Evolutionary conservation across 2,329 filamentous ascomycete species (phyloP).

Genomic region (Pseudogymnoascus sp.): DNA sequence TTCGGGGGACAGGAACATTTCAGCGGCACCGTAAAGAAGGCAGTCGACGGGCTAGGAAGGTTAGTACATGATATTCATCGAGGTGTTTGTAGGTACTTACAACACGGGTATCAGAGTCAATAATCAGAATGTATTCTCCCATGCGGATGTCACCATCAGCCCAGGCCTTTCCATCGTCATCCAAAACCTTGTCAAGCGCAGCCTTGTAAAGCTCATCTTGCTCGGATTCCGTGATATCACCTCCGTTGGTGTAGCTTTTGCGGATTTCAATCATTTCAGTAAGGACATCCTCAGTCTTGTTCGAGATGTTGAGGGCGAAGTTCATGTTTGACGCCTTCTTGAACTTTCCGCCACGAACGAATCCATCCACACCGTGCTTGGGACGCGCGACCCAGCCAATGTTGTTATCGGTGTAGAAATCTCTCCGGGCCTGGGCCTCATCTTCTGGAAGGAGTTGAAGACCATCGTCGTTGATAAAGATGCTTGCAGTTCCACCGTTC

Average conservation of each 20-base stretch:
- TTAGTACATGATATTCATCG: neutral
- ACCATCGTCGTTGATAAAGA: constrained; percentile 63
- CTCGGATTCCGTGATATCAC: constrained; percentile 27
- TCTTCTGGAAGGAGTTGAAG: constrained; percentile 52
- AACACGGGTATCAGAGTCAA: constrained; percentile 64
- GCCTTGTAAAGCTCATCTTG: constrained; percentile 45
- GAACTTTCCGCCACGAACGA: constrained; percentile 55
- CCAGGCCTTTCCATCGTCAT: constrained; percentile 47
- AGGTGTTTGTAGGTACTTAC: constrained; percentile 9
- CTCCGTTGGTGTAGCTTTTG: constrained; percentile 12
- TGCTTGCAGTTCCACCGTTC: constrained; percentile 59
- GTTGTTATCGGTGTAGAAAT: constrained; percentile 51
- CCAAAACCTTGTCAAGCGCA: constrained; percentile 43
- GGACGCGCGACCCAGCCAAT: constrained; percentile 50
- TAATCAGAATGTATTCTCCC: constrained; percentile 58
- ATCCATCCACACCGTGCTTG: constrained; percentile 39
- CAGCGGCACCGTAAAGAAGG: constrained; percentile 60
- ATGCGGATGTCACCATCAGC: constrained; percentile 54
- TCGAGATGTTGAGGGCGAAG: constrained; percentile 55
- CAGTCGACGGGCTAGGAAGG: constrained; percentile 49
- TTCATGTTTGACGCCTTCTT: constrained; percentile 76
- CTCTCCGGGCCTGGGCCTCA: constrained; percentile 41
- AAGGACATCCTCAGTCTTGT: constrained; percentile 55
- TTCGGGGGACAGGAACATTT: constrained; percentile 64
- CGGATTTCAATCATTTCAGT: constrained; percentile 9